Evolutionary conservation across 2,329 filamentous ascomycete species (phyloP).

Genomic region (Cytospora mali): DNA sequence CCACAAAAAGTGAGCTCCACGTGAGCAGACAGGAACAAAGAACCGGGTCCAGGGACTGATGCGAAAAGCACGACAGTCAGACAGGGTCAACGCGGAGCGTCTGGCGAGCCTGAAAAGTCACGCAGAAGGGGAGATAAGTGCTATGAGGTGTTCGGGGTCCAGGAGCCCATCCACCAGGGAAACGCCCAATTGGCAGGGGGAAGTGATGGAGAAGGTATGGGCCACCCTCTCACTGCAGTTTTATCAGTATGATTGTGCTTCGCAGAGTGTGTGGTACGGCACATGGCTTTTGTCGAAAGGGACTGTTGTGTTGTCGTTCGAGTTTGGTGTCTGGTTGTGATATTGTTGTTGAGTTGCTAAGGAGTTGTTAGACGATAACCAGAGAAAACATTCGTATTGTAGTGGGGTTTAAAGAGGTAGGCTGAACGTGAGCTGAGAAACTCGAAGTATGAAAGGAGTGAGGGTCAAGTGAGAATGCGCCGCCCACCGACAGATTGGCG

Average conservation of each 20-base stretch:
- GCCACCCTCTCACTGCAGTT: background rate
- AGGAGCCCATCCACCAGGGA: constrained; percentile 4
- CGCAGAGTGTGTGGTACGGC: constrained; percentile 12
- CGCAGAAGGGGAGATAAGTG: background rate
- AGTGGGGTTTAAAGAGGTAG: background rate
- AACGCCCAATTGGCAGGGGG: background rate
- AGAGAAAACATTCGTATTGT: background rate
- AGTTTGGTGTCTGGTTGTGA: background rate
- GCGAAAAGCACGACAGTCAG: background rate
- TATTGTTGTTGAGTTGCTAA: background rate
- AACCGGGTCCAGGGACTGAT: constrained; percentile 12
- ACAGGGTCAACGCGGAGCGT: background rate
- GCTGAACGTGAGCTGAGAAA: background rate
- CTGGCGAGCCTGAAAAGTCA: background rate
- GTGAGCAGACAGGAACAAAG: background rate
- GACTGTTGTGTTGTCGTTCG: background rate
- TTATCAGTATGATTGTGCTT: constrained; percentile 8
- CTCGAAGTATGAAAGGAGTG: background rate
- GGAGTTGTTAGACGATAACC: background rate
- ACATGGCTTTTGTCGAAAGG: constrained; percentile 4
- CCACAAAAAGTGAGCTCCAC: background rate
- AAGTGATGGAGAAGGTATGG: background rate
- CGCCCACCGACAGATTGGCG: background rate
- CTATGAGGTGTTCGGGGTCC: background rate
- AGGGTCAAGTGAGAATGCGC: background rate